These are phyloP conservation scores for Parastagonospora nodorum DNA, from an alignment of 2,329 filamentous ascomycete genomes.

Conservation along the genomic window DNA sequence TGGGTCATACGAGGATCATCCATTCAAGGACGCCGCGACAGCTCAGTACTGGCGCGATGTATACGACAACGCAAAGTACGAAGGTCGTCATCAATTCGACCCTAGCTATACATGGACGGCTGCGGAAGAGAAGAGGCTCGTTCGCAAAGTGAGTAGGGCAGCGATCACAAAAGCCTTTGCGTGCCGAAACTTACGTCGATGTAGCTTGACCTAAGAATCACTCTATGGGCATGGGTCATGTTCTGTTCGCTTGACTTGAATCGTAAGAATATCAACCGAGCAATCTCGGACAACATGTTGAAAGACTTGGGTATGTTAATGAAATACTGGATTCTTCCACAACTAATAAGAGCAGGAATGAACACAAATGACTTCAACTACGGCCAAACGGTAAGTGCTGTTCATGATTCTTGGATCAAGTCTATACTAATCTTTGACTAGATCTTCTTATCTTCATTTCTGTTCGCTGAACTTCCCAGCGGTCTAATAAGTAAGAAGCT, in stretches of 20 bases:
- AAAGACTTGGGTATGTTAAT: slow-evolving; percentile 31
- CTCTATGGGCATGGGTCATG: slow-evolving; percentile 52
- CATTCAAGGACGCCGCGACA: slow-evolving; percentile 28
- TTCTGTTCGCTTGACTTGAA: slow-evolving; percentile 56
- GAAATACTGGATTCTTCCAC: neutral
- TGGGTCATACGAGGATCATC: slow-evolving; percentile 24
- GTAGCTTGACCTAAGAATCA: slow-evolving; percentile 35
- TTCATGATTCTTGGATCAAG: neutral
- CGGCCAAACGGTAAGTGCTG: slow-evolving; percentile 44
- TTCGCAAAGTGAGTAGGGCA: slow-evolving; percentile 49
- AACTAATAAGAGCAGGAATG: slow-evolving; percentile 22
- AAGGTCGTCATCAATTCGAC: slow-evolving; percentile 55
- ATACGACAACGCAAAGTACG: slow-evolving; percentile 39
- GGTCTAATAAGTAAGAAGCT: slow-evolving; percentile 58
- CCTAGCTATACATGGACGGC: slow-evolving; percentile 53
- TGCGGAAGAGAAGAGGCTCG: slow-evolving; percentile 53
- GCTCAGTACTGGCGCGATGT: slow-evolving; percentile 30
- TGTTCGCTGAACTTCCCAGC: slow-evolving; percentile 56
- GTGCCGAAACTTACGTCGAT: neutral
- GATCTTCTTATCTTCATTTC: slow-evolving; percentile 48
- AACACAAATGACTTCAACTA: slow-evolving; percentile 41
- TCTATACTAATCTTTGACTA: slow-evolving; percentile 11
- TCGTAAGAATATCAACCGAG: slow-evolving; percentile 54
- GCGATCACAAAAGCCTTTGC: neutral
- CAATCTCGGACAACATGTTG: slow-evolving; percentile 43